Percentiles rank a stretch among this genome's conserved stretches.
Evolutionary conservation across 2,329 filamentous ascomycete species (phyloP).

Genomic region (Stachybotrys chartarum): DNA sequence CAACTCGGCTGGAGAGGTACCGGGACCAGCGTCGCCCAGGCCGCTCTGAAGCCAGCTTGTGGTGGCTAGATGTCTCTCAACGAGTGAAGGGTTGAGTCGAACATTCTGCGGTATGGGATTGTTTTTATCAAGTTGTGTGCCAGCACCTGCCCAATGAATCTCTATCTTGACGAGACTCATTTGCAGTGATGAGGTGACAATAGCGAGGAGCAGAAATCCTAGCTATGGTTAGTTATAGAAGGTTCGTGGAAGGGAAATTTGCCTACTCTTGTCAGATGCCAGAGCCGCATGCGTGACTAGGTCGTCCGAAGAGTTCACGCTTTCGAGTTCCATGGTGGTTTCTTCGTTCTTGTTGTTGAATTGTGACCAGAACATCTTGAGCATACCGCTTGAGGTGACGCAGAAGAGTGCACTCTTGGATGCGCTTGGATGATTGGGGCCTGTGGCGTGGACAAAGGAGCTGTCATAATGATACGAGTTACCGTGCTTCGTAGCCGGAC

Average conservation of each 20-base stretch:
- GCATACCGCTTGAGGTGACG: slow-evolving; percentile 64
- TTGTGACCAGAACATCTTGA: slow-evolving; percentile 74
- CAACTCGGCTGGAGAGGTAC: slow-evolving; percentile 52
- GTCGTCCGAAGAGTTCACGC: slow-evolving; percentile 63
- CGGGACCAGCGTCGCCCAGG: slow-evolving; percentile 31
- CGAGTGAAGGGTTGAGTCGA: slow-evolving; percentile 43
- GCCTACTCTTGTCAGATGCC: slow-evolving; percentile 64
- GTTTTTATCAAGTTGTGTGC: slow-evolving; percentile 45
- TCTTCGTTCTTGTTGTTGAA: slow-evolving; percentile 67
- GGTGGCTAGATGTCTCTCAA: slow-evolving; percentile 48
- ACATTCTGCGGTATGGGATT: slow-evolving; percentile 34
- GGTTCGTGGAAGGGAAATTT: neutral
- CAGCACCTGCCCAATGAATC: slow-evolving; percentile 63
- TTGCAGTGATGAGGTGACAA: slow-evolving; percentile 63
- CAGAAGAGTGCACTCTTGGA: slow-evolving; percentile 69
- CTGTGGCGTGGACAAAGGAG: slow-evolving; percentile 56
- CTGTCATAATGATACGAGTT: slow-evolving; percentile 63
- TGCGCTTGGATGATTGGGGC: slow-evolving; percentile 65
- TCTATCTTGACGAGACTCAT: slow-evolving; percentile 67
- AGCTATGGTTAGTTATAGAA: slow-evolving; percentile 16
- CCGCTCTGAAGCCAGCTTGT: slow-evolving; percentile 50
- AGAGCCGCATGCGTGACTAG: slow-evolving; percentile 74
- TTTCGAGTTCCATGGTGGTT: slow-evolving; percentile 65
- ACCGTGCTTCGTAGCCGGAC: slow-evolving; percentile 57
- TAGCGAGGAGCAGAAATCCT: slow-evolving; percentile 54